These are phyloP conservation scores for Hypoxylon sp. DNA, from an alignment of 2,329 filamentous ascomycete species.

Conservation along the genomic window DNA sequence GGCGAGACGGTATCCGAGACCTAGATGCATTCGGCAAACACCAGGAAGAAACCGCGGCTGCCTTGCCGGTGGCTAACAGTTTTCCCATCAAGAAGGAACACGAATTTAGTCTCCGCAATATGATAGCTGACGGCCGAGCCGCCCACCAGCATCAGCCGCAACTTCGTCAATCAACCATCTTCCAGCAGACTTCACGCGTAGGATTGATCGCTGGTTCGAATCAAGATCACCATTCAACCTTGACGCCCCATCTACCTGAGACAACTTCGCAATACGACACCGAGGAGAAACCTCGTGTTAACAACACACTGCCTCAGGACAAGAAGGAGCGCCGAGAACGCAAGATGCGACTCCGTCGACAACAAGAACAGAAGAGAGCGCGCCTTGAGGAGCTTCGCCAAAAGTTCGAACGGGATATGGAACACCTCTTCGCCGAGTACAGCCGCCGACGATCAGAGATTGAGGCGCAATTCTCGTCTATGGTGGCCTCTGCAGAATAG, in stretches of 20 bases:
- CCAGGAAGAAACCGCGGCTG: neutral
- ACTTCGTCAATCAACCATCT: neutral
- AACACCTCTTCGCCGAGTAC: neutral
- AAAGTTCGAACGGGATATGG: neutral
- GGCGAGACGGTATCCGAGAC: slow-evolving; percentile 1
- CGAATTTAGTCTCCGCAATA: neutral
- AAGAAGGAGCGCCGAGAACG: neutral
- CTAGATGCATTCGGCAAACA: slow-evolving; percentile 3
- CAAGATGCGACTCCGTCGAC: neutral
- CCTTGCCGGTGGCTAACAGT: neutral
- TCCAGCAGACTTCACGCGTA: neutral
- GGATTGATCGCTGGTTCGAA: neutral
- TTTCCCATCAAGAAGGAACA: neutral
- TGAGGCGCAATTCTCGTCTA: neutral
- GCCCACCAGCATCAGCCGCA: neutral
- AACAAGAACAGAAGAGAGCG: neutral
- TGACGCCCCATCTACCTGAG: neutral
- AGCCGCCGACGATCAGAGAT: neutral
- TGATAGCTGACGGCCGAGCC: neutral
- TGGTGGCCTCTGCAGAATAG: neutral
- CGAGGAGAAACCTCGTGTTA: neutral
- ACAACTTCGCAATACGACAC: neutral
- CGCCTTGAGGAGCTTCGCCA: neutral
- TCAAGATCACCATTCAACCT: neutral
- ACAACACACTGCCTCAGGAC: neutral